Evolutionary conservation across 2,329 filamentous ascomycete genomes (phyloP), one percentile per base, ranked within the genome.

Genomic region (Paramyrothecium sp.): DNA sequence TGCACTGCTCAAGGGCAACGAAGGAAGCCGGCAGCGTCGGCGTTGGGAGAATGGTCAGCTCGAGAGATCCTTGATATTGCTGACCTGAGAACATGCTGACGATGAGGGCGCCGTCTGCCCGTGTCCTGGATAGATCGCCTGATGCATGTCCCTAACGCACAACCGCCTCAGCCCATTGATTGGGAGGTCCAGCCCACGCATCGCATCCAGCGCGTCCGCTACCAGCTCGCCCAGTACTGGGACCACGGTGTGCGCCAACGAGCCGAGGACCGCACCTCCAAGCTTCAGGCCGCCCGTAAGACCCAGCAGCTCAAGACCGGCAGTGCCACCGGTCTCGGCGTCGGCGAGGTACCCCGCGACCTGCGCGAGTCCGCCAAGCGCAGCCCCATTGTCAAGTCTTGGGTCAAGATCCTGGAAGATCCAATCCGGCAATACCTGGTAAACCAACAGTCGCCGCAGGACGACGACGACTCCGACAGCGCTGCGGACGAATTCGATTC

Each of bases 31-130:
- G 38, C 88, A 94, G 67, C 83, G 94, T 53, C 88, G 94, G 66
- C 84, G 94, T 56, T 98, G 93, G 92, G 95, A 99, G 79, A 99
- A 98, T 73, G 91, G 92, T 96, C 56, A 53, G 53, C 33, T 19
- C 23, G 13, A 26, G 19, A 49, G 61, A 46, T 59, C 22, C 48
- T 33, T 51, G 41, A 53, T 54, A n/a, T 51, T 38, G 17, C 38
- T 33, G 21, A 22, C 21, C 8, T 57, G 7, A 26, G 16, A 52
- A 22, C 30, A 46, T 58, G 56, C 62, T 68, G 58, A 65, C 59
- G 46, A 50, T 52, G 23, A n/a, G 38, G 4, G 17, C 22, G 26
- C 52, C 44, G 33, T 26, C 23, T 22, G 26, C 38, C 38, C 38
- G 38, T 41, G 58, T 55, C 54, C 53, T 4, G 17, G 20, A 55